Percentiles rank a stretch among this genome's conserved stretches.
phyloP scores from a whole-genome alignment of 345 rosid genomes.

The Acer yangbiense region DNA sequence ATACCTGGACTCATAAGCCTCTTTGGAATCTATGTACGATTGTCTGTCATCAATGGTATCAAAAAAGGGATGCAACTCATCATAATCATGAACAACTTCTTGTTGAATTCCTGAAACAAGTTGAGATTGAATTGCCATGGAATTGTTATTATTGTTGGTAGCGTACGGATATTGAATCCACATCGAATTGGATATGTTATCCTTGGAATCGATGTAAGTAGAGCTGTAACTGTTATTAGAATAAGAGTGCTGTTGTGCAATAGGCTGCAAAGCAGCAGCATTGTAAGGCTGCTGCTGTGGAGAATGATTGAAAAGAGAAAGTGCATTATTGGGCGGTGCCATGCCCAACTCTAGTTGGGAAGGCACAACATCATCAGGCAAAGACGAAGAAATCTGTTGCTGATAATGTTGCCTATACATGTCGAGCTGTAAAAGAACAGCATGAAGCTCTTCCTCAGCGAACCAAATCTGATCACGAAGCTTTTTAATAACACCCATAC shows the following conservation, averaged over 20 bases:
- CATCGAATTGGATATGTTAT: slow-evolving; percentile 32
- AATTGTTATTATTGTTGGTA: slow-evolving; percentile 22
- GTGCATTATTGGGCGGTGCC: background rate
- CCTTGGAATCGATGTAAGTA: slow-evolving; percentile 47
- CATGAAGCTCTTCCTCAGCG: slow-evolving; percentile 63
- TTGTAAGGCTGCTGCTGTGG: slow-evolving; percentile 31
- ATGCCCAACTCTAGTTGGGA: background rate
- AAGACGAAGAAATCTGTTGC: slow-evolving; percentile 33
- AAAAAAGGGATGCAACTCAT: slow-evolving; percentile 76
- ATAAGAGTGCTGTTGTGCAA: slow-evolving; percentile 46
- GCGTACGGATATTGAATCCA: slow-evolving; percentile 47
- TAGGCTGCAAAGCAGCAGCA: slow-evolving; percentile 27
- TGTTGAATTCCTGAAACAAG: slow-evolving; percentile 42
- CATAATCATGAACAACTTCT: slow-evolving; percentile 59
- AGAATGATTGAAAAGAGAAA: slow-evolving; percentile 34
- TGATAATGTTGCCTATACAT: slow-evolving; percentile 53
- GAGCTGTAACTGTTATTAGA: slow-evolving; percentile 44
- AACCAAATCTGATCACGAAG: slow-evolving; percentile 49
- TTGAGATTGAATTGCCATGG: slow-evolving; percentile 55
- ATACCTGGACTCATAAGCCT: slow-evolving; percentile 61
- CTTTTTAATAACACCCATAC: slow-evolving; percentile 56
- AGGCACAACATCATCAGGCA: slow-evolving; percentile 30
- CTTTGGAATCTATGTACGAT: slow-evolving; percentile 69
- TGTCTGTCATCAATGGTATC: slow-evolving; percentile 80
- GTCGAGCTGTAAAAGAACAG: slow-evolving; percentile 59